phyloP scores from a whole-genome alignment of 1,284 basidiomycete species.

The Irpex lacteus region DNA sequence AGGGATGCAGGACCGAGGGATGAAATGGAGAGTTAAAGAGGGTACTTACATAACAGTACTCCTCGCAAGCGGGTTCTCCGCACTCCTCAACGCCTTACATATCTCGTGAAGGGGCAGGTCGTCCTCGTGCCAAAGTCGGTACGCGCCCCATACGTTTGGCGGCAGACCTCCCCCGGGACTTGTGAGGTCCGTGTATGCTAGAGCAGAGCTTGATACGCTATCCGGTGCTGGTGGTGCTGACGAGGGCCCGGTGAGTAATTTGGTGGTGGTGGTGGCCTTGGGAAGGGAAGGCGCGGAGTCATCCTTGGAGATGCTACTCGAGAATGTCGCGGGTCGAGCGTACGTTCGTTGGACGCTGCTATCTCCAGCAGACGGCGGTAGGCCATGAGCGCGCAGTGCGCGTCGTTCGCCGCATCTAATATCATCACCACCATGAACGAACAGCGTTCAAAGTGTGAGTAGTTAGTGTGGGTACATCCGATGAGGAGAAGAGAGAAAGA shows the following conservation, averaged over 20 bases:
- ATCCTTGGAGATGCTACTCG: slow-evolving; percentile 12
- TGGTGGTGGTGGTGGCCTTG: background rate
- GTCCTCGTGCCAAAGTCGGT: slow-evolving; percentile 44
- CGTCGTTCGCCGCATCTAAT: slow-evolving; percentile 68
- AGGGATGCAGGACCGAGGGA: background rate
- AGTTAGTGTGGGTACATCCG: no score
- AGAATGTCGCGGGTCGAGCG: slow-evolving; percentile 30
- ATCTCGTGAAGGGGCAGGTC: slow-evolving; percentile 45
- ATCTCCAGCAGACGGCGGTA: slow-evolving; percentile 41
- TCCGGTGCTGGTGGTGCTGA: no score
- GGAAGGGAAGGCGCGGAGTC: background rate
- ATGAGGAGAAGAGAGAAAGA: no score
- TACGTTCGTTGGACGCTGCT: slow-evolving; percentile 27
- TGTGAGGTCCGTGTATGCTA: no score
- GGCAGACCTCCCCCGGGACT: background rate
- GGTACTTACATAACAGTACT: slow-evolving; percentile 56
- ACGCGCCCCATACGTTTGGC: background rate
- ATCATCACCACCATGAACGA: no score
- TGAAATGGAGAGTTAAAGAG: background rate
- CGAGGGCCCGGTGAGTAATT: background rate
- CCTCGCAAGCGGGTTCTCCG: slow-evolving; percentile 44
- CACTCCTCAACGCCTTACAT: slow-evolving; percentile 40
- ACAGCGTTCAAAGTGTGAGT: no score
- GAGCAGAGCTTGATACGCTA: no score
- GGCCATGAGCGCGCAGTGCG: slow-evolving; percentile 49